These are phyloP conservation scores for Mycena olivaceomarginata DNA, from an alignment of 768 basidiomycete species.

Conservation along the genomic window DNA sequence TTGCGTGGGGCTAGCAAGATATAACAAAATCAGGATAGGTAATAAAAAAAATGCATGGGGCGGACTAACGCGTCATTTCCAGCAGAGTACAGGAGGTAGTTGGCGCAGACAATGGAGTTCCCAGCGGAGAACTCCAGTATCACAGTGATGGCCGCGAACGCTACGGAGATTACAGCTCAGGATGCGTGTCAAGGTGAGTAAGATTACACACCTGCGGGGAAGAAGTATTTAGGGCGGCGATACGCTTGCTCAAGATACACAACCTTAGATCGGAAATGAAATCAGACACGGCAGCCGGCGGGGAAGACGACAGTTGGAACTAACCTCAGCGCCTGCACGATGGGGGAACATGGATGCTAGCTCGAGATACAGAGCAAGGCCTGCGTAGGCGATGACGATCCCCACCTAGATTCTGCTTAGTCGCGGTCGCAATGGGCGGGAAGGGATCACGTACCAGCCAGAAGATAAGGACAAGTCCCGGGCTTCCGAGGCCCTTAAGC, in stretches of 20 bases:
- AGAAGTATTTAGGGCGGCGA: constrained; percentile 62
- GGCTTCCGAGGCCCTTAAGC: constrained; percentile 59
- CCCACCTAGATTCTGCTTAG: constrained; percentile 14
- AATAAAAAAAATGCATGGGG: neutral
- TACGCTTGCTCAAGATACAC: constrained; percentile 58
- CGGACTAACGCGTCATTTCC: constrained; percentile 44
- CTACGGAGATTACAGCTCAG: neutral
- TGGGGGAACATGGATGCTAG: constrained; percentile 68
- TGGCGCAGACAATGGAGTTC: constrained; percentile 60
- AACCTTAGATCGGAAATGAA: constrained; percentile 24
- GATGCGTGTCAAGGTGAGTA: neutral
- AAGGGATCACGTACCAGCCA: constrained; percentile 57
- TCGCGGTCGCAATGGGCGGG: neutral
- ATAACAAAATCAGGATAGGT: neutral
- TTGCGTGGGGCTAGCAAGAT: neutral
- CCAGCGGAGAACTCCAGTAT: constrained; percentile 60
- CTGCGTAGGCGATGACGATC: constrained; percentile 47
- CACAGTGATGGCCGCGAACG: constrained; percentile 65
- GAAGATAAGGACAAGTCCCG: constrained; percentile 61
- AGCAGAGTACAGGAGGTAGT: constrained; percentile 59
- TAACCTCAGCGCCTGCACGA: constrained; percentile 68
- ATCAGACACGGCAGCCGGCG: neutral
- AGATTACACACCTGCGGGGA: constrained; percentile 54
- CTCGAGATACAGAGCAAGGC: constrained; percentile 64
- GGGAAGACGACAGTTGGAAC: constrained; percentile 33